Conservation (phyloP, 2,329 filamentous ascomycete species). For the Xylariaceae sp. region DNA sequence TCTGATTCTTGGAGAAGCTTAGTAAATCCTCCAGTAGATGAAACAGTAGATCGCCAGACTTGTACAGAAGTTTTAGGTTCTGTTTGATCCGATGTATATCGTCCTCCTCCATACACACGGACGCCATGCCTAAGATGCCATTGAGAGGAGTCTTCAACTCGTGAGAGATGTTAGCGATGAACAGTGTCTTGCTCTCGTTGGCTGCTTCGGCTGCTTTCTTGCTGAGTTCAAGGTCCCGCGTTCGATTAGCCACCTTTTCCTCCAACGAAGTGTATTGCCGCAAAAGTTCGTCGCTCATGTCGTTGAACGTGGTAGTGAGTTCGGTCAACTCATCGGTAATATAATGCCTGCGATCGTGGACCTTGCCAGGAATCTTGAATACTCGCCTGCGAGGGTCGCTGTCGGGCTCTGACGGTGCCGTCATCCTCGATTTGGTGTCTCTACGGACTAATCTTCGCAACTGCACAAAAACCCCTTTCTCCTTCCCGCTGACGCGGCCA, state of each 20-base stretch:
- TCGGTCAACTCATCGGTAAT: conserved; percentile 84
- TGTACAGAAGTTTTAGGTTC: conserved; percentile 83
- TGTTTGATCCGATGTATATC: conserved; percentile 74
- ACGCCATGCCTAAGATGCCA: conserved; percentile 90
- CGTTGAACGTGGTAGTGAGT: conserved; percentile 80
- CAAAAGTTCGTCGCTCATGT: conserved; percentile 86
- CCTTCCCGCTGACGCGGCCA: conserved; percentile 24
- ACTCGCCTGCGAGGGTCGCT: conserved; percentile 43
- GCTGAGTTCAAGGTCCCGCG: conserved; percentile 78
- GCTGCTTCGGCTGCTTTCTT: conserved; percentile 92
- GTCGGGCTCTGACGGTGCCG: conserved; percentile 27
- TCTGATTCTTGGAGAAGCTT: conserved; percentile 93
- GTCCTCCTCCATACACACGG: conserved; percentile 88
- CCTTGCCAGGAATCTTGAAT: conserved; percentile 83
- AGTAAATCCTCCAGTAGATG: conserved; percentile 85
- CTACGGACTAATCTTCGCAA: conserved; percentile 34
- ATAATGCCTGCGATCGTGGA: conserved; percentile 68
- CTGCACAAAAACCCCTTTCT: conserved; percentile 36
- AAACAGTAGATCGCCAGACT: conserved; percentile 77
- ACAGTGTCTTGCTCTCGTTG: conserved; percentile 94
- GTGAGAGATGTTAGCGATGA: conserved; percentile 89
- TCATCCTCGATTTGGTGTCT: conserved; percentile 20
- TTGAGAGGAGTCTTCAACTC: conserved; percentile 93
- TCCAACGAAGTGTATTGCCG: conserved; percentile 84
- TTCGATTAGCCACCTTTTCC: conserved; percentile 77